These are phyloP conservation scores for Venturia aucupariae DNA, from an alignment of 2,329 filamentous ascomycete genomes.

Conservation along the genomic window DNA sequence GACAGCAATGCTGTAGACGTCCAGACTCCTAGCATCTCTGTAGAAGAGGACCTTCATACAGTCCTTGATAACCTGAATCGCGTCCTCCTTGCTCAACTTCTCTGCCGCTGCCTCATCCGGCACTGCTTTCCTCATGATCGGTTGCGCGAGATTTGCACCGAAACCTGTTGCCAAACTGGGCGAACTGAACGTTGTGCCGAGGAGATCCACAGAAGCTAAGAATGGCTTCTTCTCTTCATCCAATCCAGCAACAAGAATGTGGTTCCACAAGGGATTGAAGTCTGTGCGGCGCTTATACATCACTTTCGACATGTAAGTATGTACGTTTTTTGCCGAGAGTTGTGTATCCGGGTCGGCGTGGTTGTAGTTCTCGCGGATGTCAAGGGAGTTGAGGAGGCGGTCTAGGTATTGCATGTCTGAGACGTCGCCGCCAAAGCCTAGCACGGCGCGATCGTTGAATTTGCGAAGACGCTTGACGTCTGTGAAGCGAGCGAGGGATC, in stretches of 20 bases:
- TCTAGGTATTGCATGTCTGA: conserved; percentile 99
- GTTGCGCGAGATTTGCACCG: conserved; percentile 84
- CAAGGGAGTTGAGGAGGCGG: conserved; percentile 77
- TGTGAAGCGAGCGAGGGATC: conserved; percentile 88
- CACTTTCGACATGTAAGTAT: conserved; percentile 93
- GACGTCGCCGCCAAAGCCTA: conserved; percentile 94
- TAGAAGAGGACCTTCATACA: conserved; percentile 99
- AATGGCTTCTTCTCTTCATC: conserved; percentile 72
- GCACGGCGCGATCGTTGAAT: conserved; percentile 73
- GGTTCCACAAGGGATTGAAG: conserved; percentile 97
- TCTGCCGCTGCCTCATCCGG: conserved; percentile 73
- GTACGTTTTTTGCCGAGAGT: conserved; percentile 86
- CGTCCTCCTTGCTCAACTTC: conserved; percentile 65
- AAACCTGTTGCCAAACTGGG: conserved; percentile 90
- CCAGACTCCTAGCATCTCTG: conserved; percentile 85
- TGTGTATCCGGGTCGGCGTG: conserved; percentile 27
- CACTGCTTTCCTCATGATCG: conserved; percentile 74
- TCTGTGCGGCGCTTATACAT: conserved; percentile 91
- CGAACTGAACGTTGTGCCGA: conserved; percentile 82
- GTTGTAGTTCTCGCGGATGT: conserved; percentile 79
- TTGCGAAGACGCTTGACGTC: conserved; percentile 90
- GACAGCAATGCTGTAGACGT: conserved; percentile 84
- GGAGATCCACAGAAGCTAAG: conserved; percentile 81
- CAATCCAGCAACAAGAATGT: conserved; percentile 81
- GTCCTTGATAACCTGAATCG: conserved; percentile 72